A percentile compares a stretch with the other conserved stretches of the same genome.
Conservation (phyloP, 2,329 filamentous ascomycete species). For the Samsoniella hepiali region DNA sequence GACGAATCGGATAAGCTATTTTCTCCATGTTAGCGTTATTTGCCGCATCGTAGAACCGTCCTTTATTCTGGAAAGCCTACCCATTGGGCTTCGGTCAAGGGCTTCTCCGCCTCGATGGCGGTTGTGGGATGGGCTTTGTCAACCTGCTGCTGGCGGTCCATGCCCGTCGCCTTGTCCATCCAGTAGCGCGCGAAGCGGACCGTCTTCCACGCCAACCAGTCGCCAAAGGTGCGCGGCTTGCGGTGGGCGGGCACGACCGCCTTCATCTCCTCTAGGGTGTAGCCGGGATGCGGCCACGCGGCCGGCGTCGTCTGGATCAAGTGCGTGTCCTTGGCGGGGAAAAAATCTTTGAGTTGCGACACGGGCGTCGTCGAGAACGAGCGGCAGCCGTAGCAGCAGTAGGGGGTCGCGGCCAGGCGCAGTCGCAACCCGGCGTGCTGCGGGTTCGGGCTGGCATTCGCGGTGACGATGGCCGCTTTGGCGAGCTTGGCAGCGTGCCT, state of each 20-base stretch:
- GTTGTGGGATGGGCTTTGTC: constrained; percentile 56
- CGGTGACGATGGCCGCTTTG: constrained; percentile 22
- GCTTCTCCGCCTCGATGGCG: constrained; percentile 49
- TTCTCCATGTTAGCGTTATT: not conserved
- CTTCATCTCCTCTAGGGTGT: constrained; percentile 76
- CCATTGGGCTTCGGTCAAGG: constrained; percentile 84
- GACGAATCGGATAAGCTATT: constrained; percentile 71
- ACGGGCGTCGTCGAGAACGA: constrained; percentile 49
- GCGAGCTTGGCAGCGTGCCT: constrained; percentile 28
- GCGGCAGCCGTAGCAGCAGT: constrained; percentile 28
- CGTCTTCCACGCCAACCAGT: constrained; percentile 73
- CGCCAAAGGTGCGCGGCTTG: constrained; percentile 66
- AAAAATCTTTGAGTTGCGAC: constrained; percentile 54
- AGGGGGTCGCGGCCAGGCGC: constrained; percentile 25
- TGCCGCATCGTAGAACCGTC: not conserved
- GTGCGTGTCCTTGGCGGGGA: constrained; percentile 58
- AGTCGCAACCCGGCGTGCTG: constrained; percentile 25
- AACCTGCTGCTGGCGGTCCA: constrained; percentile 67
- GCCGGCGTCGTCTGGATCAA: constrained; percentile 61
- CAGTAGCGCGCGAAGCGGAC: constrained; percentile 74
- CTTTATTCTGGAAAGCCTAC: constrained; percentile 31
- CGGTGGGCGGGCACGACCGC: constrained; percentile 73
- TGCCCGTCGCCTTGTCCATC: constrained; percentile 77
- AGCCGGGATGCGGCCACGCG: constrained; percentile 70
- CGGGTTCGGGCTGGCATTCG: constrained; percentile 26